phyloP scores from a whole-genome alignment of 1,284 basidiomycete species.

The Wolfiporia cocos region DNA sequence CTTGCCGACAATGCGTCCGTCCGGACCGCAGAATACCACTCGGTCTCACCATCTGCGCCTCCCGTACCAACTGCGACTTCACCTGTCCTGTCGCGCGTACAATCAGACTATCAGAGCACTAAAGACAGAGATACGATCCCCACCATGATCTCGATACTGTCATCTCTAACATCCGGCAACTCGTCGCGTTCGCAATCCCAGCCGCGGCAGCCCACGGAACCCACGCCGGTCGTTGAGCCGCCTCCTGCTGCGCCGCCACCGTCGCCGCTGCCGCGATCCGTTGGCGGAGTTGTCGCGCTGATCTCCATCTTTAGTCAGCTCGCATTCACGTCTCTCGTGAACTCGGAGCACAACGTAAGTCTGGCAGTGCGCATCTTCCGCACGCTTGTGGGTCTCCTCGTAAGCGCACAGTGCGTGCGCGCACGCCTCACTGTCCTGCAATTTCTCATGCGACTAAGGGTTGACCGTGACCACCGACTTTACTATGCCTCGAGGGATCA shows the following conservation, averaged over 20 bases:
- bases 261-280: slow-evolving; percentile 34
- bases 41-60: slow-evolving; percentile 20
- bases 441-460: slow-evolving; percentile 86
- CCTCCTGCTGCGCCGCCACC: slow-evolving; percentile 21
- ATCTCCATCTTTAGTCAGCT: slow-evolving; percentile 65
- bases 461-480: slow-evolving; percentile 87
- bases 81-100: slow-evolving; percentile 48
- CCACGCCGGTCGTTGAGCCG: slow-evolving; percentile 21
- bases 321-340: slow-evolving; percentile 56
- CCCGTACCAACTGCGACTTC: slow-evolving; percentile 35
- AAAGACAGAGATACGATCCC: slow-evolving; percentile 43
- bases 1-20: slow-evolving; percentile 21
- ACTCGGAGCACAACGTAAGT: slow-evolving; percentile 36
- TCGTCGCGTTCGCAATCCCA: slow-evolving; percentile 53
- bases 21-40: slow-evolving; percentile 33
- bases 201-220: slow-evolving; percentile 23
- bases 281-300: slow-evolving; percentile 59
- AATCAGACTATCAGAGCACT: slow-evolving; percentile 43
- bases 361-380: slow-evolving; percentile 49
- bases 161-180: slow-evolving; percentile 47
- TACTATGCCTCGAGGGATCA: slow-evolving; percentile 54
- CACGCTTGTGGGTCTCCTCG: slow-evolving; percentile 39
- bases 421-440: slow-evolving; percentile 77
- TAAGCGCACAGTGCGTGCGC: slow-evolving; percentile 45
- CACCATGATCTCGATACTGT: slow-evolving; percentile 52